Percentiles rank a stretch among this genome's conserved stretches.
Conservation (phyloP, 148 eudicot genomes). For the Fallopia convolvulus region DNA sequence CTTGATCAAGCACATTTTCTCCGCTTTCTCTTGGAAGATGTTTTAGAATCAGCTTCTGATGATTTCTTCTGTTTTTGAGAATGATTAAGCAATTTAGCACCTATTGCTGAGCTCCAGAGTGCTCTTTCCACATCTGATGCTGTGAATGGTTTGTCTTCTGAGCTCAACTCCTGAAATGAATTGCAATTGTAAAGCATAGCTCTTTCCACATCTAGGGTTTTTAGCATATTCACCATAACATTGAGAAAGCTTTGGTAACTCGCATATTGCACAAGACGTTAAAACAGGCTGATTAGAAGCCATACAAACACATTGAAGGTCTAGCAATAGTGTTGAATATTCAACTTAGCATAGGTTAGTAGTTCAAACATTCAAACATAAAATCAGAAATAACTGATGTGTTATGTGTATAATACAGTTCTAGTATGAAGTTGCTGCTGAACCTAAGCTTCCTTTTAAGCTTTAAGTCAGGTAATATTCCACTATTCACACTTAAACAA, state of each 20-base stretch:
- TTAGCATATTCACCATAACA: neutral
- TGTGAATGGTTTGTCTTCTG: constrained; percentile 44
- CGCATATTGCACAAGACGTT: neutral
- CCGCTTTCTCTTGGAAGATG: constrained; percentile 42
- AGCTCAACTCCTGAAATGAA: constrained; percentile 45
- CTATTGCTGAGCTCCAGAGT: constrained; percentile 65
- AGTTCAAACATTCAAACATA: too few species aligned
- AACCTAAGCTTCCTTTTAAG: too few species aligned
- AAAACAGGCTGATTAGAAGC: neutral
- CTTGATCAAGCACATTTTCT: constrained; percentile 19
- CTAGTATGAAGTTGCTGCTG: too few species aligned
- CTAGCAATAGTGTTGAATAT: neutral
- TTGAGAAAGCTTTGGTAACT: neutral
- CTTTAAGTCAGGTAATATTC: neutral
- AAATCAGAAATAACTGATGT: too few species aligned
- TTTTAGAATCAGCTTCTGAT: constrained; percentile 22
- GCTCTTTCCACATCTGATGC: constrained; percentile 91
- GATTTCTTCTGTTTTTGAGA: constrained; percentile 20
- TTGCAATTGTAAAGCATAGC: neutral
- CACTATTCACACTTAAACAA: neutral
- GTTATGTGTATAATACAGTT: too few species aligned
- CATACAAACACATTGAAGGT: too few species aligned
- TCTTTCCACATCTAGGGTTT: neutral
- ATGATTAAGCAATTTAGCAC: constrained; percentile 32
- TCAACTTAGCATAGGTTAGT: too few species aligned